phyloP scores from a whole-genome alignment of 805 yeast genomes.

The Kodamaea jinghongensis region DNA sequence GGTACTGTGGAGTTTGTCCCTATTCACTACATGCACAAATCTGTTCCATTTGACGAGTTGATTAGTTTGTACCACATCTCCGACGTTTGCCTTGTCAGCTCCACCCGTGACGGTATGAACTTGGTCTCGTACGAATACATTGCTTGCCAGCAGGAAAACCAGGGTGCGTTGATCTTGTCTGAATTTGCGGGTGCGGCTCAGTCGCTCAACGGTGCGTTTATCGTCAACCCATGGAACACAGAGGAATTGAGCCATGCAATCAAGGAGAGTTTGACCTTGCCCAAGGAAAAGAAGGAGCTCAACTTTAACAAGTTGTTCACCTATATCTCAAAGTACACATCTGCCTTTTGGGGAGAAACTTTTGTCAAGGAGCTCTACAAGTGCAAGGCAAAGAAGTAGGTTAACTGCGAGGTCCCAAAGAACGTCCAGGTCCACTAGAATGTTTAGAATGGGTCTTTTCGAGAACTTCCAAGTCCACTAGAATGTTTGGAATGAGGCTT shows the following conservation, averaged over 20 bases:
- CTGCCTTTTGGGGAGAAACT: constrained; percentile 95
- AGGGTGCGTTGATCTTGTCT: constrained; percentile 83
- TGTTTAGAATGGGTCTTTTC: too few relatives aligned
- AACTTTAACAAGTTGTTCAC: constrained; percentile 82
- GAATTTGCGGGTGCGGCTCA: constrained; percentile 99
- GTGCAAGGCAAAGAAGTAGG: constrained; percentile 11
- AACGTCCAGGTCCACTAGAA: too few relatives aligned
- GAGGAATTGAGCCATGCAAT: constrained; percentile 89
- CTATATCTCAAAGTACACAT: constrained; percentile 89
- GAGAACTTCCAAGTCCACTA: too few relatives aligned
- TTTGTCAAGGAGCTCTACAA: constrained; percentile 82
- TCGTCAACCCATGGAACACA: constrained; percentile 98
- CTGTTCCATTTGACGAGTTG: constrained; percentile 87
- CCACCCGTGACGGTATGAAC: constrained; percentile 98
- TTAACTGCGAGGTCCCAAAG: too few relatives aligned
- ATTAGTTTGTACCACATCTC: constrained; percentile 81
- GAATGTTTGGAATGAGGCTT: too few relatives aligned
- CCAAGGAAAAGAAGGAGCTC: constrained; percentile 71
- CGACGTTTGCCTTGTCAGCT: constrained; percentile 89
- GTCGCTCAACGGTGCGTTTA: constrained; percentile 86
- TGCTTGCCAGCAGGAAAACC: constrained; percentile 84
- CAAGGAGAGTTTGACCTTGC: constrained; percentile 80
- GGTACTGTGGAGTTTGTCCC: constrained; percentile 98
- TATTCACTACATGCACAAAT: constrained; percentile 92
- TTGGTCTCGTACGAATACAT: constrained; percentile 94